These are phyloP conservation scores for Posidonia australis DNA, from an alignment of 106 monocot species.

Conservation along the genomic window DNA sequence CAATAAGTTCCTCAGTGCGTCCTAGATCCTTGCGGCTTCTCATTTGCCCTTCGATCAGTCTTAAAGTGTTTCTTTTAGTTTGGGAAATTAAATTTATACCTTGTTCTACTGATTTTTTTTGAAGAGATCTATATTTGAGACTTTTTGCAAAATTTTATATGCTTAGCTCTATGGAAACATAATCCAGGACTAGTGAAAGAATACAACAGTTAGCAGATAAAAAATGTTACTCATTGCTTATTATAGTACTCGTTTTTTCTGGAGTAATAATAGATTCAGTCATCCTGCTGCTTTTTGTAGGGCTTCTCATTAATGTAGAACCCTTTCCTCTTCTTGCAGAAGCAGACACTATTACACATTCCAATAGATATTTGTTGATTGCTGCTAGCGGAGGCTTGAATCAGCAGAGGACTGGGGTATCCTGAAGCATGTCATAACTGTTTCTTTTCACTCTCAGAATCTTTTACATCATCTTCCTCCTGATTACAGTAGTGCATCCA, in stretches of 20 bases:
- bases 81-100: too few species aligned
- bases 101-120: too few species aligned
- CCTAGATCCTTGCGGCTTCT: neutral
- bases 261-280: neutral
- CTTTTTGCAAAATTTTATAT: neutral
- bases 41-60: neutral
- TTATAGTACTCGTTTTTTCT: neutral
- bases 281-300: neutral
- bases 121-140: neutral
- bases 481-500: too few species aligned
- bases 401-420: conserved; percentile 27
- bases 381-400: conserved; percentile 24
- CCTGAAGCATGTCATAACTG: neutral
- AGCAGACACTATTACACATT: neutral
- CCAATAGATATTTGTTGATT: conserved; percentile 17
- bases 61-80: too few species aligned
- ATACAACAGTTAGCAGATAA: too few species aligned
- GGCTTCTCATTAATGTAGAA: neutral
- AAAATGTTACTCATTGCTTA: too few species aligned
- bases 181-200: too few species aligned
- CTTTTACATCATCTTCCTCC: too few species aligned
- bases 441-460: neutral
- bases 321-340: conserved; percentile 2
- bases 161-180: too few species aligned
- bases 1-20: conserved; percentile 47